Conservation (phyloP, 495 filamentous ascomycete species). For the Penicillium bialowiezense region DNA sequence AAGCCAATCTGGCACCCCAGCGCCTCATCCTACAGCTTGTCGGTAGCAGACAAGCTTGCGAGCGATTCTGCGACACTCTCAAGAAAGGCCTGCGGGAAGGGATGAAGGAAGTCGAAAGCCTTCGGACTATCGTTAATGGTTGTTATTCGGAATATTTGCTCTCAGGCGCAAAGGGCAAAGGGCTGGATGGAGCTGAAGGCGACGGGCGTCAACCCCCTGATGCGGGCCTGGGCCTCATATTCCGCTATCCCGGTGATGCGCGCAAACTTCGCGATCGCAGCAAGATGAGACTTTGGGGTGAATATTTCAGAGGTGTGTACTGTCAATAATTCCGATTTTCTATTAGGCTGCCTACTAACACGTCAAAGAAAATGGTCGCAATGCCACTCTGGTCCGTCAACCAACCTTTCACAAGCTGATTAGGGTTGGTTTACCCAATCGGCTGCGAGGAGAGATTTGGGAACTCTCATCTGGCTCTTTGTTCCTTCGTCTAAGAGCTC, state of each 20-base stretch:
- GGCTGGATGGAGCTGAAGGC: slow-evolving; percentile 29
- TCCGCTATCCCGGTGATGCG: slow-evolving; percentile 94
- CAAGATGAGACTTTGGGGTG: slow-evolving; percentile 96
- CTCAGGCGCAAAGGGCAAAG: slow-evolving; percentile 41
- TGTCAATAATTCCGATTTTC: background rate
- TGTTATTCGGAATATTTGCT: slow-evolving; percentile 95
- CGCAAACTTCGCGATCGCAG: slow-evolving; percentile 90
- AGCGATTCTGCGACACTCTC: slow-evolving; percentile 92
- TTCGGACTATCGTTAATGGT: slow-evolving; percentile 71
- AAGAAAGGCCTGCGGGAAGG: slow-evolving; percentile 83
- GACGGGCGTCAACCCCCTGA: slow-evolving; percentile 72
- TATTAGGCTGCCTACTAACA: slow-evolving; percentile 2
- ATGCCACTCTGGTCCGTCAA: slow-evolving; percentile 86
- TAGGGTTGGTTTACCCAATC: slow-evolving; percentile 89
- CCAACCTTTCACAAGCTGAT: slow-evolving; percentile 98
- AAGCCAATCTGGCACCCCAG: slow-evolving; percentile 59
- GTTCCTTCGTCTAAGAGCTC: slow-evolving; percentile 80
- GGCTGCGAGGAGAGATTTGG: slow-evolving; percentile 92
- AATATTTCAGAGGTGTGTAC: slow-evolving; percentile 75
- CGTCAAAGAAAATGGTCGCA: slow-evolving; percentile 80
- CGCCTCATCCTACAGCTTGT: slow-evolving; percentile 86
- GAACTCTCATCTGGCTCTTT: slow-evolving; percentile 89
- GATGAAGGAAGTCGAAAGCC: slow-evolving; percentile 79
- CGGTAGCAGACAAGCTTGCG: slow-evolving; percentile 82
- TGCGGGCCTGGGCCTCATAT: slow-evolving; percentile 87